phyloP scores from a whole-genome alignment of 805 yeast genomes.

The Wickerhamiella australiensis region DNA sequence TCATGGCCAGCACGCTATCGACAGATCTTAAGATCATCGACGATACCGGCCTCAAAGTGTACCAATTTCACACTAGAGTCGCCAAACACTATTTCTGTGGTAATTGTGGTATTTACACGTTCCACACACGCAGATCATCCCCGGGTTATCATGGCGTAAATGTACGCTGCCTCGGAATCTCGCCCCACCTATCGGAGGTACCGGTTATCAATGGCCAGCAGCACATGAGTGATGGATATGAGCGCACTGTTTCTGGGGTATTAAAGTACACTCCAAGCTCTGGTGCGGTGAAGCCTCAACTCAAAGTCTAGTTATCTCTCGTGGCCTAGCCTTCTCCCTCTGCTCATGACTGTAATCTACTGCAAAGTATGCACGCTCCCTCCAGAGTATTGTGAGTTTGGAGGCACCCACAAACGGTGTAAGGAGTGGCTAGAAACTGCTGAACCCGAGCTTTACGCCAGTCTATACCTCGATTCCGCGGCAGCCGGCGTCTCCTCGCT shows the following conservation, averaged over 20 bases:
- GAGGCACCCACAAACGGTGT: slow-evolving; percentile 67
- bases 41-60: not conserved
- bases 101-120: slow-evolving; percentile 1
- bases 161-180: not conserved
- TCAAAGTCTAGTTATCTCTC: not conserved
- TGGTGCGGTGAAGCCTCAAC: not conserved
- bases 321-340: not conserved
- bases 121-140: slow-evolving; percentile 1
- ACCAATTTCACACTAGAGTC: not conserved
- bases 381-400: slow-evolving; percentile 71
- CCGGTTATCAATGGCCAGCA: slow-evolving; percentile 4
- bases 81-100: slow-evolving; percentile 6
- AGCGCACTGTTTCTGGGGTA: not conserved
- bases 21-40: not conserved
- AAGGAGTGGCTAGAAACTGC: slow-evolving; percentile 63
- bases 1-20: not conserved
- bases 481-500: slow-evolving; percentile 25
- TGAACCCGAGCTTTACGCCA: slow-evolving; percentile 43
- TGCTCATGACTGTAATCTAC: slow-evolving; percentile 8
- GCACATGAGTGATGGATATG: slow-evolving; percentile 1
- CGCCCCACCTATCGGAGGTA: not conserved
- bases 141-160: not conserved
- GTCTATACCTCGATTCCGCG: slow-evolving; percentile 38
- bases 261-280: too few species aligned
- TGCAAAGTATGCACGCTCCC: slow-evolving; percentile 15